Evolutionary conservation across 495 filamentous ascomycete genomes (phyloP).

Genomic region (Halenospora varia): DNA sequence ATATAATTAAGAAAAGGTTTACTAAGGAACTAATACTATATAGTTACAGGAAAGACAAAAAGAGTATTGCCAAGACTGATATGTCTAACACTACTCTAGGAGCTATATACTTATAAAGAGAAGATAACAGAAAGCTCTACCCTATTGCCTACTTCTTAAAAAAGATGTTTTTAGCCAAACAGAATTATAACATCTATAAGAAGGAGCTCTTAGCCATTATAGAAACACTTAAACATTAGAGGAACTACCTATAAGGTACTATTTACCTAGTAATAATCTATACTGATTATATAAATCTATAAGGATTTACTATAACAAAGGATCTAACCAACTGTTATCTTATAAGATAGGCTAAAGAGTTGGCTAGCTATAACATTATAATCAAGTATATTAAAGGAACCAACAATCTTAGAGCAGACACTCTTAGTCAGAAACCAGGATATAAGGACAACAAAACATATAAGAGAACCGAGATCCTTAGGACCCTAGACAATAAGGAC

Average conservation of each 20-base stretch:
- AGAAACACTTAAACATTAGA: not conserved
- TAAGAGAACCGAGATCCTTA: not conserved
- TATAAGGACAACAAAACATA: not conserved
- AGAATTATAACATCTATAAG: not conserved
- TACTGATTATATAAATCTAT: not conserved
- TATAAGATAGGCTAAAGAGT: slow-evolving; percentile 4
- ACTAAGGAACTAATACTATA: no score
- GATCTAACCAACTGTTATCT: slow-evolving; percentile 4
- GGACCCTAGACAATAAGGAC: not conserved
- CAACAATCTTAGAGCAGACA: slow-evolving; percentile 3
- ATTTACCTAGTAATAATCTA: not conserved
- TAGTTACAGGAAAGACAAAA: no score
- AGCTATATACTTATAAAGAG: not conserved
- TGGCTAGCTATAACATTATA: slow-evolving; percentile 4
- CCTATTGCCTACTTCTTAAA: not conserved
- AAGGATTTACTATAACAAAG: not conserved
- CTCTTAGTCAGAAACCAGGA: not conserved
- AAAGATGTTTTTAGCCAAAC: not conserved
- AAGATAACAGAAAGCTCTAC: not conserved
- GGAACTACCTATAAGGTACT: not conserved
- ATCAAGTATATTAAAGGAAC: slow-evolving; percentile 9
- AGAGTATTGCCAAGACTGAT: no score
- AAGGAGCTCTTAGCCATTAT: not conserved
- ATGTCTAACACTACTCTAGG: no score
- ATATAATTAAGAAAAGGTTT: no score